Percentiles rank a stretch among this genome's conserved stretches.
Conservation (phyloP, 768 basidiomycete genomes). For the Collybia sordida region DNA sequence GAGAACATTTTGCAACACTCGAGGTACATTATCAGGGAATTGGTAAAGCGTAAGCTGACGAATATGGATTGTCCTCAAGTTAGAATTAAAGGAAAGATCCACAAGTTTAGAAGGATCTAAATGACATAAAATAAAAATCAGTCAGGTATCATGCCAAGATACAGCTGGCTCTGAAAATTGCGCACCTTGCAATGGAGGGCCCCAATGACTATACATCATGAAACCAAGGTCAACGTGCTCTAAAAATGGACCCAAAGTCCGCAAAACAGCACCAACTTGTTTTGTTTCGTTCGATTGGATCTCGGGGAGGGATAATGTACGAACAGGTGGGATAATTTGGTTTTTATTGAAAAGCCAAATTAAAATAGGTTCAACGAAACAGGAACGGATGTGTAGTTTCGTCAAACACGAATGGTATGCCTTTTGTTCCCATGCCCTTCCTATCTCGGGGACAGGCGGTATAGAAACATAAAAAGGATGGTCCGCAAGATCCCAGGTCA, state of each 20-base stretch:
- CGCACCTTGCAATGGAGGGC: constrained; percentile 5
- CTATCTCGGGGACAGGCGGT: constrained; percentile 12
- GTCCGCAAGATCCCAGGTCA: constrained; percentile 42
- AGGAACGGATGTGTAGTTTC: constrained; percentile 34
- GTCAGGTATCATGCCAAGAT: neutral
- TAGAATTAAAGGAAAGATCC: constrained; percentile 23
- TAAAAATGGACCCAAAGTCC: constrained; percentile 23
- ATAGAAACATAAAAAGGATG: constrained; percentile 24
- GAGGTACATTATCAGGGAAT: constrained; percentile 19
- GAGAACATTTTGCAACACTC: neutral
- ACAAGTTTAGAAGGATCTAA: constrained; percentile 19
- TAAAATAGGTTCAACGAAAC: constrained; percentile 22
- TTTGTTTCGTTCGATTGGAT: constrained; percentile 26
- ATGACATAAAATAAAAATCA: neutral
- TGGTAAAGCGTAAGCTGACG: constrained; percentile 32
- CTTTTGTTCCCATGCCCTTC: too few species aligned
- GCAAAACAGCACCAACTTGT: constrained; percentile 19
- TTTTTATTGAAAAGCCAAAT: constrained; percentile 23
- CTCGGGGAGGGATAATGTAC: constrained; percentile 24
- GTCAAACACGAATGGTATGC: constrained; percentile 21
- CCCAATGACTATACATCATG: constrained; percentile 15
- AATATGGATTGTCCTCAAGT: constrained; percentile 24
- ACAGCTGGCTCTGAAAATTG: neutral
- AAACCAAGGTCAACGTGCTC: constrained; percentile 31
- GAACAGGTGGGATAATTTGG: constrained; percentile 16